Evolutionary conservation across 129 eudicot genomes (phyloP).

Genomic region (Smallanthus sonchifolius): DNA sequence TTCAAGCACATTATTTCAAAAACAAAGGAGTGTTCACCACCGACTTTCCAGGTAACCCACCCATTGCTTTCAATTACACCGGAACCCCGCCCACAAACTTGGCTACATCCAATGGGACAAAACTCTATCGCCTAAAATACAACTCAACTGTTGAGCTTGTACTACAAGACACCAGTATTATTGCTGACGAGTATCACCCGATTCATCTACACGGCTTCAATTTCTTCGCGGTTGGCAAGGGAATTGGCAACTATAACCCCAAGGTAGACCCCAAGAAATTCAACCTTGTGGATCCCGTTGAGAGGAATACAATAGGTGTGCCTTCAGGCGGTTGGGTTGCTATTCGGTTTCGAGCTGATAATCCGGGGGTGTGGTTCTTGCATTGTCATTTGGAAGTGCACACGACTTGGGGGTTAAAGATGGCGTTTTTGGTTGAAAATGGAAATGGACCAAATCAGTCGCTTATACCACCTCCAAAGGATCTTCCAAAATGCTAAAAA

Average conservation of each 20-base stretch:
- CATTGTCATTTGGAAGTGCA: conserved; percentile 74
- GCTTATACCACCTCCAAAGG: conserved; percentile 59
- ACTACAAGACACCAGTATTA: conserved; percentile 60
- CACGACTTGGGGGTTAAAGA: conserved; percentile 62
- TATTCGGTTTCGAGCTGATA: conserved; percentile 65
- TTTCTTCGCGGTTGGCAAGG: conserved; percentile 57
- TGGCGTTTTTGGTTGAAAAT: conserved; percentile 71
- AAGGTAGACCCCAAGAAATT: conserved; percentile 50
- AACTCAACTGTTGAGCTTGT: conserved; percentile 56
- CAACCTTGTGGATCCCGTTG: conserved; percentile 64
- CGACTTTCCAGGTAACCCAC: conserved; percentile 64
- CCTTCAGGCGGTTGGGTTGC: conserved; percentile 81
- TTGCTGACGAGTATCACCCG: conserved; percentile 66
- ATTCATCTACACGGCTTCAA: conserved; percentile 72
- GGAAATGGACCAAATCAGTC: conserved; percentile 72
- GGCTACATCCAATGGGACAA: conserved; percentile 50
- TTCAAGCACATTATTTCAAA: conserved; percentile 60
- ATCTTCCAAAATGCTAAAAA: conserved; percentile 55
- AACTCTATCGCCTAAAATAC: conserved; percentile 51
- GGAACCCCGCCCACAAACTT: conserved; percentile 45
- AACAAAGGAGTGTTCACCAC: conserved; percentile 55
- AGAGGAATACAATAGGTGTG: conserved; percentile 68
- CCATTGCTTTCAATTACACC: conserved; percentile 44
- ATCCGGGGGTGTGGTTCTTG: conserved; percentile 83
- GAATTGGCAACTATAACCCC: conserved; percentile 51